Base-by-base conservation (phyloP, 495 filamentous ascomycete species). In the Penicillium paxilli region DNA sequence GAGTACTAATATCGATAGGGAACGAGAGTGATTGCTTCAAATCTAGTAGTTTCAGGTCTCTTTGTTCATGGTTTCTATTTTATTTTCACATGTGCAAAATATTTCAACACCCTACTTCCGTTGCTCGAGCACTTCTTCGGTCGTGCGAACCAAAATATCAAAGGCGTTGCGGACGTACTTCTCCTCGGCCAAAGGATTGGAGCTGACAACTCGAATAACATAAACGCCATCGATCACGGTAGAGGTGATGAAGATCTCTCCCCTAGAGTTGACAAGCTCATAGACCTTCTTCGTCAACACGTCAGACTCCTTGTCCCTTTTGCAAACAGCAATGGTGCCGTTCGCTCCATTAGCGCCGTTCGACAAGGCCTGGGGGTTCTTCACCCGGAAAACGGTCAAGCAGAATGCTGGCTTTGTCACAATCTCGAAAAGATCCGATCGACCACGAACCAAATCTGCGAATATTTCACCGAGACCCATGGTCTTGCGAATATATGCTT, bases 231-330 rank as follows among this genome's bases (percentile, higher is more conserved):
- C 83, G 21, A 96, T 76, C 14, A 91, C 79, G 1, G 83, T 88
- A 51, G 86, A 86, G 1, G 94, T 96, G 19, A 97, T 75, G 71
- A 90, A 97, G 37, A 96, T 87, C 71, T 91, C 83, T 1, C 90
- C 89, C 1, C 83, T 71, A 5, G 77, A 75, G 66, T 96, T 92
- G 24, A 96, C 81, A 20, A 73, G 63, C 67, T 96, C 90, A 60
- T 89, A 93, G 12, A 96, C 81, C 54, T 81, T 78, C 70, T 89
- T 89, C 1, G 92, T 96, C 17, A 91, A 51, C 19, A 61, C 68
- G 60, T 96, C 91, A 22, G 77, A 73, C 44, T 74, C 73, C 54
- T 80, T 77, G 25, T 80, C 69, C 12, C 68, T 71, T 40, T 73
- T 63, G 22, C 71, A 73, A 5, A 60, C 54, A 5, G 40, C 30